Percentiles rank a stretch among this genome's conserved stretches.
These are phyloP conservation scores for Sporothrix pseudoabietina DNA, from an alignment of 2,329 filamentous ascomycete genomes.

Conservation along the genomic window DNA sequence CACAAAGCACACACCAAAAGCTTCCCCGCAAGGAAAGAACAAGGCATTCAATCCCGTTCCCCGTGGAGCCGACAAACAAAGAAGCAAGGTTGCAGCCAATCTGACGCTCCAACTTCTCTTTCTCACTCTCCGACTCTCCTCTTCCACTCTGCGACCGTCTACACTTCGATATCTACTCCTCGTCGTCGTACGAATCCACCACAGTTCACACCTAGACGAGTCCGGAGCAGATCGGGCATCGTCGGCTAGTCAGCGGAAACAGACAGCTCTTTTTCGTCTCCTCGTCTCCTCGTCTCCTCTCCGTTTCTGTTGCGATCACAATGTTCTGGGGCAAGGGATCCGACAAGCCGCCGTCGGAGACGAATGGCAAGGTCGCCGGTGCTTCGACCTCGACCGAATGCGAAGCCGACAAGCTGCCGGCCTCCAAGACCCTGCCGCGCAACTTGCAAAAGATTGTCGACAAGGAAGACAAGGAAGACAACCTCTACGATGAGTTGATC, in stretches of 20 bases:
- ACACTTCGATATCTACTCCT: background rate
- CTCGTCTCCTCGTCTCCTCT: background rate
- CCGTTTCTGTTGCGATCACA: slow-evolving; percentile 23
- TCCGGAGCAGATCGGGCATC: background rate
- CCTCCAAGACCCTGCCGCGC: slow-evolving; percentile 55
- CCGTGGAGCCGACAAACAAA: slow-evolving; percentile 11
- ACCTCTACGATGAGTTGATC: slow-evolving; percentile 74
- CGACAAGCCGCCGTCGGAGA: slow-evolving; percentile 39
- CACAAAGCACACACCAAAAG: background rate
- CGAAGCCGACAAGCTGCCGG: slow-evolving; percentile 52
- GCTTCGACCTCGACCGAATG: slow-evolving; percentile 39
- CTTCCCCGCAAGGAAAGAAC: slow-evolving; percentile 25
- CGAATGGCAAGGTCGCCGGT: slow-evolving; percentile 32
- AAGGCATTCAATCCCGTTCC: background rate
- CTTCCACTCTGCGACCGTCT: background rate
- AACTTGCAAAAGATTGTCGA: slow-evolving; percentile 62
- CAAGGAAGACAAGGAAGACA: slow-evolving; percentile 64
- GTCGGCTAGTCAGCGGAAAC: background rate
- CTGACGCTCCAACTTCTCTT: background rate
- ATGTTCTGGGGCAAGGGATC: slow-evolving; percentile 48
- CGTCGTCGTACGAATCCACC: background rate
- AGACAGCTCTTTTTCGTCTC: background rate
- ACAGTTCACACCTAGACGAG: too few relatives aligned
- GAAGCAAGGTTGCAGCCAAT: background rate
- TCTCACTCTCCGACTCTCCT: background rate